Conservation (phyloP, 495 filamentous ascomycete species). For the Penicillium ucsense region DNA sequence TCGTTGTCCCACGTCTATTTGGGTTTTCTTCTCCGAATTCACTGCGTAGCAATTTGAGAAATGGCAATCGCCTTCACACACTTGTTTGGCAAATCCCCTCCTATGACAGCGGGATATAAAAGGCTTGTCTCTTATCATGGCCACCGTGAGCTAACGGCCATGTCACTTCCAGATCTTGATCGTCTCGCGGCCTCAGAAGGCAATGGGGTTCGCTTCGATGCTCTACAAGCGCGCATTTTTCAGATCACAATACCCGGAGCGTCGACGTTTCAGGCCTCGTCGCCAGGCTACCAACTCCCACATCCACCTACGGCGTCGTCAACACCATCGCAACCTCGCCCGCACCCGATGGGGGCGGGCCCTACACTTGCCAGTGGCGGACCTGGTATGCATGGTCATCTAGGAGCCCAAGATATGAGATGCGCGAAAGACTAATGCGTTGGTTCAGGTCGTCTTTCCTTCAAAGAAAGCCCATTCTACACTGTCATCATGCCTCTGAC, state of each 20-base stretch:
- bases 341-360: conserved; percentile 10
- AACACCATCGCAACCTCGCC: conserved; percentile 18
- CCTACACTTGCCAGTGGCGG: no score
- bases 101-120: no score
- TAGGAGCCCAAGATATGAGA: no score
- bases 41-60: no score
- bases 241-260: conserved; percentile 21
- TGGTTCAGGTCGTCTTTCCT: conserved; percentile 32
- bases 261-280: conserved; percentile 14
- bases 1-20: conserved; percentile 26
- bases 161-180: conserved; percentile 23
- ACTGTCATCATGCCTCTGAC: conserved; percentile 51
- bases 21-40: no score
- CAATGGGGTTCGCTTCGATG: conserved; percentile 23
- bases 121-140: no score
- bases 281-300: conserved; percentile 19
- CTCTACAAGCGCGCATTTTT: conserved; percentile 22
- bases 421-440: conserved; percentile 8
- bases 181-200: conserved; percentile 21
- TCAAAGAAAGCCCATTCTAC: conserved; percentile 76
- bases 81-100: no score
- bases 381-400: no score
- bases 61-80: no score
- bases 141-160: no score
- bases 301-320: conserved; percentile 14